Percentiles rank a stretch among this genome's conserved stretches.
Evolutionary conservation across 2,329 filamentous ascomycete species (phyloP).

Genomic region (Colletotrichum kahawae): DNA sequence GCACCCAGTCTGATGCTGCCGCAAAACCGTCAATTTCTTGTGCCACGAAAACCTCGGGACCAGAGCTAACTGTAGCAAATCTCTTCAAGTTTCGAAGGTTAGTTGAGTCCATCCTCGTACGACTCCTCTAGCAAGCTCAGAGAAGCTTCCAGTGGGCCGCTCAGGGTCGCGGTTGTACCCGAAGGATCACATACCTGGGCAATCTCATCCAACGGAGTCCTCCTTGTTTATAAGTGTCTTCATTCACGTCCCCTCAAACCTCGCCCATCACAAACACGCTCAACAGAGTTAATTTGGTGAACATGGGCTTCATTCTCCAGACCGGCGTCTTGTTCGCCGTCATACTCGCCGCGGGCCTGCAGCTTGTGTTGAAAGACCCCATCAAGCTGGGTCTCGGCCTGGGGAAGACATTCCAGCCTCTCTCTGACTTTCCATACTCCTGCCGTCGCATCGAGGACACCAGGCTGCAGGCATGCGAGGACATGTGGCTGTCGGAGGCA

Average conservation of each 20-base stretch:
- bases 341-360: constrained; percentile 22
- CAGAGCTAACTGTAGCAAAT: background rate
- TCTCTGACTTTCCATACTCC: constrained; percentile 32
- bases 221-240: background rate
- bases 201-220: background rate
- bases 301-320: constrained; percentile 2
- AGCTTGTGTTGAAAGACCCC: constrained; percentile 24
- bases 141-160: background rate
- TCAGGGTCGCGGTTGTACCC: background rate
- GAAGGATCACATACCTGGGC: background rate
- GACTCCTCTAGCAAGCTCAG: background rate
- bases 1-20: background rate
- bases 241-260: background rate
- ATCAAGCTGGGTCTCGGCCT: constrained; percentile 26
- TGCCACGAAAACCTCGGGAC: background rate
- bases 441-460: constrained; percentile 32
- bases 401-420: constrained; percentile 28
- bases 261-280: background rate
- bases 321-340: constrained; percentile 15
- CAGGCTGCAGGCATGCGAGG: constrained; percentile 33
- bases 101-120: background rate
- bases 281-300: background rate
- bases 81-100: background rate
- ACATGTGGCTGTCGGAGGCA: constrained; percentile 35
- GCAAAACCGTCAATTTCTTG: background rate